phyloP scores from a whole-genome alignment of 108 stramenopile species.

The Cyclotella choctawhatcheeana region DNA sequence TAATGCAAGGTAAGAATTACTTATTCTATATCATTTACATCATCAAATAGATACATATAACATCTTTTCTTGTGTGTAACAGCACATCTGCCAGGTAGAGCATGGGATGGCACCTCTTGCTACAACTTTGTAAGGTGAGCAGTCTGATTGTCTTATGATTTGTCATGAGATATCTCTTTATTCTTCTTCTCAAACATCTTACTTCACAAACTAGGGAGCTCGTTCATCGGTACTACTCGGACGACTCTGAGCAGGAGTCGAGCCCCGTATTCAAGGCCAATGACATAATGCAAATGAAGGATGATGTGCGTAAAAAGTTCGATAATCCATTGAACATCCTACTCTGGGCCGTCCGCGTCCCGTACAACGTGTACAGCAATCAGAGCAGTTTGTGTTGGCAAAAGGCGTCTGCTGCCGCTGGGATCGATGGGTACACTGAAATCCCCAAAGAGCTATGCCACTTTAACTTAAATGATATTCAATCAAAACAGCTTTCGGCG shows the following conservation, averaged over 20 bases:
- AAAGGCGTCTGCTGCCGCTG: constrained; percentile 15
- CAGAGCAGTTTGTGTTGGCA: constrained; percentile 9
- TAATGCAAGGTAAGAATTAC: constrained; percentile 14
- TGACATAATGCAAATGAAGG: constrained; percentile 17
- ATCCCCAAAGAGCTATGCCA: constrained; percentile 15
- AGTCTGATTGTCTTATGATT: too few species aligned
- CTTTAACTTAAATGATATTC: constrained; percentile 12
- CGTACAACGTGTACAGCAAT: constrained; percentile 15
- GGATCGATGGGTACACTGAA: constrained; percentile 16
- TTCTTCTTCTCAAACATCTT: too few species aligned
- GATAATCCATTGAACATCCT: constrained; percentile 14
- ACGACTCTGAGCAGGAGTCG: constrained; percentile 11
- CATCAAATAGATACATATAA: not conserved
- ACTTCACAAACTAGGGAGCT: too few species aligned
- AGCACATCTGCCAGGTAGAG: constrained; percentile 13
- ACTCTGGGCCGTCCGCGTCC: constrained; percentile 5
- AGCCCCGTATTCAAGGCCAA: constrained; percentile 14
- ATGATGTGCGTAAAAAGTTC: constrained; percentile 13
- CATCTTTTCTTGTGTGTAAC: not conserved
- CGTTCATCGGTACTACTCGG: constrained; percentile 19
- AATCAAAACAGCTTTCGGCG: constrained; percentile 17
- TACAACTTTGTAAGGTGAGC: constrained; percentile 23
- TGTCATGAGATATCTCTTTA: too few species aligned
- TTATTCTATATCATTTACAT: constrained; percentile 7
- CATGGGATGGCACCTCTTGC: constrained; percentile 24